Evolutionary conservation across 2,329 filamentous ascomycete genomes (phyloP), one percentile per base, ranked within the genome.

Genomic region (Fusarium guadeloupense): DNA sequence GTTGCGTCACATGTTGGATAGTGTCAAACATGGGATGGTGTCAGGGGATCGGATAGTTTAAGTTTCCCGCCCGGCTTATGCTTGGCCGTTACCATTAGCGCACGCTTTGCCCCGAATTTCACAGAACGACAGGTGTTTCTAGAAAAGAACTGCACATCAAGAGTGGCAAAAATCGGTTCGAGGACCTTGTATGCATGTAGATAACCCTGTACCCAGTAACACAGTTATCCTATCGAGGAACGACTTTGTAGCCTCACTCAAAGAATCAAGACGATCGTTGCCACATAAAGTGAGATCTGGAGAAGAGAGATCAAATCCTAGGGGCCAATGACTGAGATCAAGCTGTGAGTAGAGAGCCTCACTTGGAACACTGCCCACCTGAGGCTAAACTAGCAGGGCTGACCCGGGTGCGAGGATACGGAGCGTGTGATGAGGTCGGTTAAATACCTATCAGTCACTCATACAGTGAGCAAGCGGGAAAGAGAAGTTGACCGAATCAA

Each of bases 1-100:
- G 16, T 53, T 64, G 50, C 55, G 45, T 64, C 60, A 64, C 60
- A 64, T 62, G 60, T 13, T 45, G 40, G 25, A 52, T 25, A 40
- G 40, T 31, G 31, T 33, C 25, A 23, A 42, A 39, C 30, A 47
- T n/a, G n/a, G 37, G 37, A 35, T 40, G 39, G 40, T 30, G 20
- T 31, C 28, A 51, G 21, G 42, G 25, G 42, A 50, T 64, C 57
- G 56, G 54, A 10, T 16, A n/a, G 25, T 38, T 30, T 49, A 44
- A 33, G n/a, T 34, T 21, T 44, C 44, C 59, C 50, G 54, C 54
- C 48, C 41, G 44, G 54, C 48, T 39, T 50, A 33, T 35, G 25
- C 21, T 41, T 42, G 43, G 16, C 20, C 28, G 14, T 16, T 47
- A 33, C 25, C 13, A 19, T 30, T 23, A 43, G 42, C 47, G 30